A percentile compares a stretch with the other conserved stretches of the same genome.
phyloP scores from a whole-genome alignment of 495 filamentous ascomycete genomes.

The Tuber umbilicatum region DNA sequence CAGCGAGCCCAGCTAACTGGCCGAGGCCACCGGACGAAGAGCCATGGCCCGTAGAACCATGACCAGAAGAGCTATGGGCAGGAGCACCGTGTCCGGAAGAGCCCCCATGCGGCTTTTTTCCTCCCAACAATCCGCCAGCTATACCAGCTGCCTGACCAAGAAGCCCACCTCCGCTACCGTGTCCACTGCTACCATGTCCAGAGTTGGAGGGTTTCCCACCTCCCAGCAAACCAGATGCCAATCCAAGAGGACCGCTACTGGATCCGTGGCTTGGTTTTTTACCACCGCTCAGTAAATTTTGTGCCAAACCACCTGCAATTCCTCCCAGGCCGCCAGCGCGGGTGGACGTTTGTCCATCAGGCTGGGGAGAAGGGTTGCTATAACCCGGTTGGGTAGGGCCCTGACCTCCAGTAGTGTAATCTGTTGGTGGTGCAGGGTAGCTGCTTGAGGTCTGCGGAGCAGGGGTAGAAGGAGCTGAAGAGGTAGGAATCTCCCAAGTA shows the following conservation, averaged over 20 bases:
- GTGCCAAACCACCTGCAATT: constrained; percentile 30
- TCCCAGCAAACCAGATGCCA: constrained; percentile 29
- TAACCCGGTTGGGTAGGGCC: constrained; percentile 18
- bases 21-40: constrained; percentile 22
- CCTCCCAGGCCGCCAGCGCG: constrained; percentile 35
- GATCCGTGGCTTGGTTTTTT: constrained; percentile 23
- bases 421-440: constrained; percentile 25
- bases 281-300: constrained; percentile 25
- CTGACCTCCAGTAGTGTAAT: constrained; percentile 27
- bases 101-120: constrained; percentile 20
- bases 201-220: constrained; percentile 26
- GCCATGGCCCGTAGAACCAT: constrained; percentile 9
- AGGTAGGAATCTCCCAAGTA: constrained; percentile 71
- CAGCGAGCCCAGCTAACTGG: constrained; percentile 24
- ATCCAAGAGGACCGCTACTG: constrained; percentile 17
- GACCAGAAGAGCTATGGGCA: constrained; percentile 15
- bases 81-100: constrained; percentile 1
- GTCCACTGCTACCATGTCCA: constrained; percentile 10
- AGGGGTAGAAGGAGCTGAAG: constrained; percentile 41
- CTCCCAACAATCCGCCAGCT: constrained; percentile 34
- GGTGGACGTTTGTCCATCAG: constrained; percentile 17
- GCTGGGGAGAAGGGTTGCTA: constrained; percentile 28
- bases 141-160: constrained; percentile 37
- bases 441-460: constrained; percentile 29
- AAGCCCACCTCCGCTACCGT: constrained; percentile 22